Conservation (phyloP, 2,329 filamentous ascomycete species). For the Paraphoma sp. region DNA sequence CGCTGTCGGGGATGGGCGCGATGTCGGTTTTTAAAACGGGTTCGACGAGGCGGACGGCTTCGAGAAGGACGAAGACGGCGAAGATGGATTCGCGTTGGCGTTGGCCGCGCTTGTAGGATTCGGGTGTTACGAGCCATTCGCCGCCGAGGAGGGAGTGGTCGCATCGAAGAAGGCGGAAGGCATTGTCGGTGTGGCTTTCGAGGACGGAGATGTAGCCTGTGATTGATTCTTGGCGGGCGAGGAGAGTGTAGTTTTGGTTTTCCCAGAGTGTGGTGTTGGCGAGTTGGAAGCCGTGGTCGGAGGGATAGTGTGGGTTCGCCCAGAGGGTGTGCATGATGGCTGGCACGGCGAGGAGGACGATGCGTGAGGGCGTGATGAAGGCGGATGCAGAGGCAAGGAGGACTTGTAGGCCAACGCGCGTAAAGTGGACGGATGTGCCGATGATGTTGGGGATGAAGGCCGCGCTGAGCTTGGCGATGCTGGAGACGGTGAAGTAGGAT, state of each 20-base stretch:
- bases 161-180: conserved; percentile 84
- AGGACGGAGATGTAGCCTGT: conserved; percentile 94
- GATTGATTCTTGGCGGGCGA: conserved; percentile 83
- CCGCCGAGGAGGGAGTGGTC: conserved; percentile 94
- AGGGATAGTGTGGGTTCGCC: conserved; percentile 76
- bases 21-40: conserved; percentile 11
- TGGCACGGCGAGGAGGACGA: conserved; percentile 72
- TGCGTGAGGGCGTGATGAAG: conserved; percentile 70
- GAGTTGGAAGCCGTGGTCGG: conserved; percentile 63
- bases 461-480: conserved; percentile 51
- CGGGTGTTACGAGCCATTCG: conserved; percentile 74
- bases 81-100: conserved; percentile 85
- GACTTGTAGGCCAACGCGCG: conserved; percentile 75
- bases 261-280: conserved; percentile 70
- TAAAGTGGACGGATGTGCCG: conserved; percentile 69
- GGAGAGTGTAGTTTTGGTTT: conserved; percentile 71
- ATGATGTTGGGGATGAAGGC: conserved; percentile 58
- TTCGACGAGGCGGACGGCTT: conserved; percentile 84
- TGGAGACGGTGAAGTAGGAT: conserved; percentile 70
- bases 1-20: conserved; percentile 60
- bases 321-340: conserved; percentile 74
- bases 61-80: conserved; percentile 93
- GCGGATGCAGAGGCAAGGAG: conserved; percentile 70
- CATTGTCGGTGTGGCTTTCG: conserved; percentile 69
- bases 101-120: conserved; percentile 49